Base-by-base conservation (phyloP, 2,329 filamentous ascomycete genomes). In the Colletotrichum tropicicola region DNA sequence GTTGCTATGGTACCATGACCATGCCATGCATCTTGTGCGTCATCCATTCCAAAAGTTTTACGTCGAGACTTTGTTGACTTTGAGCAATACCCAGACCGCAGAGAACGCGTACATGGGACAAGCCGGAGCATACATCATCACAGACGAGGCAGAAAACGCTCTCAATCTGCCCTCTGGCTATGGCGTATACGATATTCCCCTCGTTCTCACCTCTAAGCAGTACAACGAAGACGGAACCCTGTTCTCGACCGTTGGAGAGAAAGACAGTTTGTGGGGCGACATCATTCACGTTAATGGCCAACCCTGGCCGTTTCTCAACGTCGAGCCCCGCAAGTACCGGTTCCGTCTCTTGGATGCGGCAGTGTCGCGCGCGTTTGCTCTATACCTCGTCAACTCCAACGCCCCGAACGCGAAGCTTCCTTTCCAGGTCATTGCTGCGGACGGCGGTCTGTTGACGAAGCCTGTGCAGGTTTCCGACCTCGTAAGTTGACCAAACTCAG, bases 271-370 rank as follows among this genome's bases (percentile, higher is more conserved):
- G n/a, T 87, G 81, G 71, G 86, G 86, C 27, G 86, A 89, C 69
- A 73, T 86, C 1, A 86, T 88, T 47, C 81, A 87, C 43, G 85
- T 88, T 54, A 88, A 88, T 67, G 83, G 83, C 1, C 81, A 85
- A 64, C 86, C 86, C 3, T 89, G 86, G 86, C 86, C 87, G 2
- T 88, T 79, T 68, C 68, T 87, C 5, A 78, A 81, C 15, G 86
- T 88, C 2, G 83, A 89, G 72, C 85, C 85, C 10, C 81, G 86
- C 70, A 88, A 88, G 71, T 89, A 89, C 72, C 83, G 85, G n/a
- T 82, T 89, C 69, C 77, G 86, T 2, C 70, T 88, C 54, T 78
- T 86, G 21, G 80, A 88, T 71, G 80, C 81, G 6, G 78, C 81
- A 7, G 70, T 85, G 43, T 81, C 78, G 25, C 74, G 82, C 47